Base-by-base conservation (phyloP, 1,284 basidiomycete species). In the Cutaneotrichosporon daszewskae region DNA sequence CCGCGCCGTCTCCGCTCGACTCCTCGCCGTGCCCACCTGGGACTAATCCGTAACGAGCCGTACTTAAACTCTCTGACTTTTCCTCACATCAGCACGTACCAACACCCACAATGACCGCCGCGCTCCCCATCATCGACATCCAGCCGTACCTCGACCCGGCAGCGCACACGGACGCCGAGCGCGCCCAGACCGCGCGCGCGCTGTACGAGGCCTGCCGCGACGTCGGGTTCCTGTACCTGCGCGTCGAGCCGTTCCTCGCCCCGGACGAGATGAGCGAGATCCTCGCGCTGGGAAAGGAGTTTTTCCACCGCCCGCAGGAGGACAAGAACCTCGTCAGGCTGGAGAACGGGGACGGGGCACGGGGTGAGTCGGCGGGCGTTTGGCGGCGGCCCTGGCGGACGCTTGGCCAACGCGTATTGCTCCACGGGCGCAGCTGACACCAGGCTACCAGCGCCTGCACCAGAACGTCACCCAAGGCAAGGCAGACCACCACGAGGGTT, bases 211-310 rank as follows among this genome's bases (percentile, higher is more conserved):
- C 86, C 12, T 89, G 85, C 60, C 60, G 82, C 16, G 74, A 84
- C 45, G 85, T 80, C 45, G 88, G 87, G 0, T 91, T 91, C 75
- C 88, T 91, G 71, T 92, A 91, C 64, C 74, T 91, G 37, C 77
- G 84, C 45, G 75, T 88, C 32, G 77, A 78, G 9, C 68, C 75
- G 2, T 84, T 76, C 54, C 66, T 81, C 16, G 71, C 79, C 29
- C 66, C 69, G 0, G 60, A 71, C 0, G 83, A 87, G 55, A 76
- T 83, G n/a, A 77, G 81, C 28, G 78, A 83, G 50, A 75, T 88
- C 5, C 68, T 79, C 0, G 63, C 70, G 7, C 73, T 87, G 2
- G 85, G 80, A 3, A 75, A 77, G 17, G 71, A 79, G 48, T 92
- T 91, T 73, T 90, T 91, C 56, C 55, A 65, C 9, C 66, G 82